phyloP scores from a whole-genome alignment of 345 rosid species.

The Euphorbia peplus region DNA sequence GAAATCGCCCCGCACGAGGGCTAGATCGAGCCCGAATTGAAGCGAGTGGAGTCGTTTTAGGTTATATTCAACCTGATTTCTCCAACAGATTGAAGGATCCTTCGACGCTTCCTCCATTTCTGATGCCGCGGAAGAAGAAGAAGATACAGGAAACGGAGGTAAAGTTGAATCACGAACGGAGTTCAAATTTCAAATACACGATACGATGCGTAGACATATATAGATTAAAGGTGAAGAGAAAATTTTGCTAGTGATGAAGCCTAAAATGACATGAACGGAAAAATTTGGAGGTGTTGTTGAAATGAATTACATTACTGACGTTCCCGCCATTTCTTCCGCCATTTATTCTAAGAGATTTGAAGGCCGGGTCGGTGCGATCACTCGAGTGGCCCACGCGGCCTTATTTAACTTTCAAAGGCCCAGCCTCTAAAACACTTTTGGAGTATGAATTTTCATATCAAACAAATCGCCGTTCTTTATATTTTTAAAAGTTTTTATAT shows the following conservation, averaged over 20 bases:
- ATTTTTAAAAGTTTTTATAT: no score
- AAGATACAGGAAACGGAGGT: not conserved
- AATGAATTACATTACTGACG: not conserved
- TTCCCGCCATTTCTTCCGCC: conserved; percentile 44
- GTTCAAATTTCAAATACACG: not conserved
- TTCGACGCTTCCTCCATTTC: conserved; percentile 18
- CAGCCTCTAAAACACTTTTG: no score
- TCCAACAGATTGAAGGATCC: conserved; percentile 34
- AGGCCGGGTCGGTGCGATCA: no score
- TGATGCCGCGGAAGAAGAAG: conserved; percentile 1
- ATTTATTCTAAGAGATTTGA: no score
- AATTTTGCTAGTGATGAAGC: not conserved
- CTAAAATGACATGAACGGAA: not conserved
- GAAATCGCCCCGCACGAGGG: conserved; percentile 65
- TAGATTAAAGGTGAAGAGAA: not conserved
- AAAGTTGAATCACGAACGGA: not conserved
- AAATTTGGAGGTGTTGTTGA: not conserved
- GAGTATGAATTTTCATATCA: no score
- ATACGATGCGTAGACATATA: not conserved
- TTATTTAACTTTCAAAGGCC: no score
- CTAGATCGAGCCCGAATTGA: conserved; percentile 70
- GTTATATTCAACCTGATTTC: conserved; percentile 69
- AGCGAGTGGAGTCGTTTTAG: conserved; percentile 85
- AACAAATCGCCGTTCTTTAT: no score
- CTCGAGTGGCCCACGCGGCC: no score